phyloP scores from a whole-genome alignment of 192 early-diverging fungal species.

The Coemansia sp. region DNA sequence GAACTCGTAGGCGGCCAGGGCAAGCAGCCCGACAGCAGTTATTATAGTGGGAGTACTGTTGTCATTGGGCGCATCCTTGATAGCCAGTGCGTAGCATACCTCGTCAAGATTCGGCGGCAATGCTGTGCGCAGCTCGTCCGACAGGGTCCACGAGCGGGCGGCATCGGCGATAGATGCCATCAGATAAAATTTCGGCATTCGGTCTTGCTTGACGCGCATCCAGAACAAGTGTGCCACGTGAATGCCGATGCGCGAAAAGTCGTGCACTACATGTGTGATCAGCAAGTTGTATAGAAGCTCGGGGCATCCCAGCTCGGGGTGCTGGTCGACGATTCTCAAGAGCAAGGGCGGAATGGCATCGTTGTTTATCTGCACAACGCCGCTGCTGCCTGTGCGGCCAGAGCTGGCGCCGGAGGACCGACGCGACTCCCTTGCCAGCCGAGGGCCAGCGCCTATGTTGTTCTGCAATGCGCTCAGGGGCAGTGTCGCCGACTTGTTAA shows the following conservation, averaged over 20 bases:
- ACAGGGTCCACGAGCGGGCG: conserved; percentile 48
- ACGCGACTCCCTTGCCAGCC: conserved; percentile 6
- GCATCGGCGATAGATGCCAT: conserved; percentile 50
- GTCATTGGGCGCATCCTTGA: conserved; percentile 20
- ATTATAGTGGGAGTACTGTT: conserved; percentile 19
- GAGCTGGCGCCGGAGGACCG: conserved; percentile 6
- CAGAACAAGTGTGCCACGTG: conserved; percentile 48
- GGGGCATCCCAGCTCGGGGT: conserved; percentile 46
- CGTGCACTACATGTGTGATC: conserved; percentile 49
- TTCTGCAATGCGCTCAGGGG: conserved; percentile 16
- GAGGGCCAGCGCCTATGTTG: conserved; percentile 9
- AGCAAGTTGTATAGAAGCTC: conserved; percentile 54
- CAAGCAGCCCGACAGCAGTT: conserved; percentile 29
- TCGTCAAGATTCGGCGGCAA: conserved; percentile 51
- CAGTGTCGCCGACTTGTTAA: conserved; percentile 1
- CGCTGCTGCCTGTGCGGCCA: conserved; percentile 3
- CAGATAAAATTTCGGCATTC: conserved; percentile 43
- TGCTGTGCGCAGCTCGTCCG: conserved; percentile 43
- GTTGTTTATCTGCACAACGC: conserved; percentile 45
- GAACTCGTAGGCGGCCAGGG: conserved; percentile 48
- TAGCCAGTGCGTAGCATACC: conserved; percentile 41
- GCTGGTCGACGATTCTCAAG: conserved; percentile 29
- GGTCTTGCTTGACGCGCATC: conserved; percentile 48
- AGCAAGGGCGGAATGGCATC: conserved; percentile 43
- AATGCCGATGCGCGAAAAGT: conserved; percentile 51